phyloP scores from a whole-genome alignment of 352 stramenopile species.

The Globisporangium rhizosaccharum region DNA sequence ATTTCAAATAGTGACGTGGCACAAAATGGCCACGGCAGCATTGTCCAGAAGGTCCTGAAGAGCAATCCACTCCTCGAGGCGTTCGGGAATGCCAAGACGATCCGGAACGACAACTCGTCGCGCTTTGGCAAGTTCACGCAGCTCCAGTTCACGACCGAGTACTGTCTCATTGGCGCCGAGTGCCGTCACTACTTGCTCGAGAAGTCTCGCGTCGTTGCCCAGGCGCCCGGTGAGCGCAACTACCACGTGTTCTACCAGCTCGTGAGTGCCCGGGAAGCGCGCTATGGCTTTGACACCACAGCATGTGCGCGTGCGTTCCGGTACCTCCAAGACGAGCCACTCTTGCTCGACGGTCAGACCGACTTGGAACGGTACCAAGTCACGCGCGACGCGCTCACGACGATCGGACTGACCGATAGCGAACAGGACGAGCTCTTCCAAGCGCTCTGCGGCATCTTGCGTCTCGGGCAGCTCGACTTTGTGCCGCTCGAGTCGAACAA shows the following conservation, averaged over 20 bases:
- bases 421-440: conserved; percentile 77
- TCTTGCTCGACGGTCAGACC: conserved; percentile 61
- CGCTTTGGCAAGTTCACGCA: conserved; percentile 95
- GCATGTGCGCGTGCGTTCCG: conserved; percentile 56
- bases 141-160: conserved; percentile 88
- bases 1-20: conserved; percentile 37
- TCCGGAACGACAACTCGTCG: conserved; percentile 94
- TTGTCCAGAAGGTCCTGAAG: conserved; percentile 87
- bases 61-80: conserved; percentile 88
- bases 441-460: conserved; percentile 69
- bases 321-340: conserved; percentile 69
- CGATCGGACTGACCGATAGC: conserved; percentile 60
- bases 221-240: conserved; percentile 91
- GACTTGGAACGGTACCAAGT: conserved; percentile 77
- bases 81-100: conserved; percentile 91
- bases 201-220: conserved; percentile 93
- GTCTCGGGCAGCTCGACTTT: conserved; percentile 81
- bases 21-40: conserved; percentile 37
- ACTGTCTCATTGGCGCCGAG: conserved; percentile 83
- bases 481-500: conserved; percentile 69
- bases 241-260: conserved; percentile 99
- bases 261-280: conserved; percentile 51
- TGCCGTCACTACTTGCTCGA: conserved; percentile 95
- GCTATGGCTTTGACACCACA: conserved; percentile 42
- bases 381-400: conserved; percentile 72